Evolutionary conservation across 805 yeast species (phyloP), one percentile per base, ranked within the genome.

Genomic region (Candida odintsovae): DNA sequence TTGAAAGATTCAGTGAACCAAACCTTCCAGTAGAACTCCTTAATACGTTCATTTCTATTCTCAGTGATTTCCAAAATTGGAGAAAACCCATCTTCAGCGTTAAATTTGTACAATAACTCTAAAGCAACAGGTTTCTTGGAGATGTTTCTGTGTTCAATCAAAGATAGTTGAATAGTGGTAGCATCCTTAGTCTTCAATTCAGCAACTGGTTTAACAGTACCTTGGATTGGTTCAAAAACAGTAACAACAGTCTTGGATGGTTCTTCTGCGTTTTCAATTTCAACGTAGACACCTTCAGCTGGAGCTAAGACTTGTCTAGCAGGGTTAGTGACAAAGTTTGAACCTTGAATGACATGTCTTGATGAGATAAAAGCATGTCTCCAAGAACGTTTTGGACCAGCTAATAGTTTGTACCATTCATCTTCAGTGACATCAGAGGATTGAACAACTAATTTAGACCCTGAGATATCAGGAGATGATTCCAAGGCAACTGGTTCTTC

Each of bases 21-120:
- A 61, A 92, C 75, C 65, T 83, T 83, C 99, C 99, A 94, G 81
- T 94, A 94, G 75, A 94, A 88, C 68, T 83, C 82, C 74, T 94
- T 94, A 70, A 95, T 92, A 68, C 98, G 80, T 50, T 79, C 80
- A 70, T 94, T 94, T 75, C 99, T 83, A 59, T 83, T 94, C 54
- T 82, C 86, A 83, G 88, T 85, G 35, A 85, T 79, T 71, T 94
- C 99, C 54, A 82, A 73, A 56, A 94, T 86, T 63, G 99, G 98
- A 49, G 97, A 95, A 64, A 85, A 90, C n/a, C 99, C 99, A 65
- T 85, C 87, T 44, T 78, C 76, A 25, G 96, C 88, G 59, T 81
- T 75, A 73, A 84, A 94, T 44, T 71, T 78, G 79, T 84, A 95
- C 54, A 80, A 73, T 69, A 94, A 78, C 54, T 84, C 81, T 62